A percentile compares a stretch with the other conserved stretches of the same genome.
Conservation (phyloP, 805 yeast genomes). For the Candida suzukii region DNA sequence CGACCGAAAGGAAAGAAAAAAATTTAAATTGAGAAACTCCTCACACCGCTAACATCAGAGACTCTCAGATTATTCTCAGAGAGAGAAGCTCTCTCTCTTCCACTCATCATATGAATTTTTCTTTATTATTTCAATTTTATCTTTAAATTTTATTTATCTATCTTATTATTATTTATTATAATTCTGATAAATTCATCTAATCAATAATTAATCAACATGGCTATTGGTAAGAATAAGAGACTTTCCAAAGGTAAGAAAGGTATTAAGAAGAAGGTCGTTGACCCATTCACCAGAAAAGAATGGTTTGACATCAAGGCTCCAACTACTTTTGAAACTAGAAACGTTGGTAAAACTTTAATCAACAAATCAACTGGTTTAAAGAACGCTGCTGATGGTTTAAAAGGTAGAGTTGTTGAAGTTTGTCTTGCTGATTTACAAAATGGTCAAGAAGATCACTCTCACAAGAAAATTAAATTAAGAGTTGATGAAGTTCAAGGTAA, state of each 20-base stretch:
- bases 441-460: conserved; percentile 97
- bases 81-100: no score
- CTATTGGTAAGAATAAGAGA: conserved; percentile 68
- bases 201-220: conserved; percentile 33
- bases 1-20: no score
- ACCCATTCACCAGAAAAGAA: conserved; percentile 99
- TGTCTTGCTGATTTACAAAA: conserved; percentile 90
- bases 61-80: no score
- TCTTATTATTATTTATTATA: neutral
- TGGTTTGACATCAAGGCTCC: conserved; percentile 99
- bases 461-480: conserved; percentile 95
- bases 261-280: conserved; percentile 97
- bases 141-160: neutral
- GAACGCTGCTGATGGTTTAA: conserved; percentile 96
- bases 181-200: neutral
- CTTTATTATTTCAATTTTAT: no score
- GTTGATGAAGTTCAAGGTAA: conserved; percentile 99
- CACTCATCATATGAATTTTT: no score
- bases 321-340: conserved; percentile 96
- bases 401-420: conserved; percentile 96
- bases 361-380: conserved; percentile 98
- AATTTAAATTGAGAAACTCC: no score
- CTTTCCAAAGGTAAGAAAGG: conserved; percentile 91
- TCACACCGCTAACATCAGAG: no score
- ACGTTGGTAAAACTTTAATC: conserved; percentile 96